These are phyloP conservation scores for Domatiomyces globalis DNA, from an alignment of 2,329 filamentous ascomycete genomes.

Conservation along the genomic window DNA sequence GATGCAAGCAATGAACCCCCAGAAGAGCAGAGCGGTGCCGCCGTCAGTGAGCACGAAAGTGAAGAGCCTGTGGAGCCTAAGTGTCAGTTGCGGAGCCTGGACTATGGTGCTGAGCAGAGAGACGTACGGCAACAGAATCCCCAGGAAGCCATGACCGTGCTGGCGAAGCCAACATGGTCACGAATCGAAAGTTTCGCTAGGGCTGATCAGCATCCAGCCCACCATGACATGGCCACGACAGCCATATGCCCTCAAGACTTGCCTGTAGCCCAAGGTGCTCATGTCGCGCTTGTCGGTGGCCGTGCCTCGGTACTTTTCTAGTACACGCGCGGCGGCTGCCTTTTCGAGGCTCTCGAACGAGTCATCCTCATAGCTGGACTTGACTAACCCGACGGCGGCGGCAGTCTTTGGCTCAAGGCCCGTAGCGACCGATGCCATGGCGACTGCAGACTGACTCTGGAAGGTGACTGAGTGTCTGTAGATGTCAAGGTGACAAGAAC, in stretches of 20 bases:
- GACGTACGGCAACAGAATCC: conserved; percentile 26
- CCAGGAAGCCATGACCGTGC: conserved; percentile 30
- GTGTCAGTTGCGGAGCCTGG: not conserved
- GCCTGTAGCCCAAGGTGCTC: conserved; percentile 24
- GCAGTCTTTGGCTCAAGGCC: not conserved
- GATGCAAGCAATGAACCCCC: conserved; percentile 24
- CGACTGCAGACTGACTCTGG: no score
- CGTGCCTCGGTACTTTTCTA: conserved; percentile 23
- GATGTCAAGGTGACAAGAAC: no score
- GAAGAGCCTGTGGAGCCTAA: not conserved
- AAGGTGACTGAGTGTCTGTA: no score
- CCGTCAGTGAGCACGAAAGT: conserved; percentile 19
- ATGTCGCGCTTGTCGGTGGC: conserved; percentile 24
- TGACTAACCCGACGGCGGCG: not conserved
- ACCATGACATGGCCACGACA: not conserved
- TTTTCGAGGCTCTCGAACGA: no score
- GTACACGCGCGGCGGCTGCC: no score
- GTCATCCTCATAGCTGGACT: not conserved
- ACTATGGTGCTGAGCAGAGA: not conserved
- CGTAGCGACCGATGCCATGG: not conserved
- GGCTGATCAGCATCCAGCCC: not conserved
- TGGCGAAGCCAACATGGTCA: conserved; percentile 31
- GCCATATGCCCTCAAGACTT: conserved; percentile 23
- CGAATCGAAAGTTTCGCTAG: conserved; percentile 30
- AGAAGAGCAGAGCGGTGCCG: conserved; percentile 27